phyloP scores from a whole-genome alignment of 441 rosid genomes.

The Eruca vesicaria region DNA sequence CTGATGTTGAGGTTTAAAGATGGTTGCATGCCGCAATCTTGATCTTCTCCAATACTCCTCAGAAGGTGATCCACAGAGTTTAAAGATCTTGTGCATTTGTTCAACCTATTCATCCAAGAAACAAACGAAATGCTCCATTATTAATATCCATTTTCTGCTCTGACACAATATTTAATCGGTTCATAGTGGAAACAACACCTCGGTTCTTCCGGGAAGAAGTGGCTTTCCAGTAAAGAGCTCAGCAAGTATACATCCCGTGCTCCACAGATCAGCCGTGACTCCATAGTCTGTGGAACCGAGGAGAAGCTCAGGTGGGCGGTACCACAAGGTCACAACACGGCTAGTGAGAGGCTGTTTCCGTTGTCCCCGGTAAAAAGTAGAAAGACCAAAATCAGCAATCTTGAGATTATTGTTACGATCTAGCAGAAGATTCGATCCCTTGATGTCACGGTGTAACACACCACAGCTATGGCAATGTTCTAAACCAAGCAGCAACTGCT shows the following conservation, averaged over 20 bases:
- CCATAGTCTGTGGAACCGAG: constrained; percentile 89
- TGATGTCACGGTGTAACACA: constrained; percentile 64
- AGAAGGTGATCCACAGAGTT: not conserved
- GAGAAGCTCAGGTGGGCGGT: constrained; percentile 90
- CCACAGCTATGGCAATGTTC: constrained; percentile 58
- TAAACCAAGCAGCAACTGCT: constrained; percentile 50
- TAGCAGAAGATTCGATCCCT: constrained; percentile 76
- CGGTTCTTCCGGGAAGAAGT: constrained; percentile 93
- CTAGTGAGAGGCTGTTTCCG: constrained; percentile 84
- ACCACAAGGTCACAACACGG: constrained; percentile 91
- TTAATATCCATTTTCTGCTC: not conserved
- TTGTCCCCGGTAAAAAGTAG: constrained; percentile 48
- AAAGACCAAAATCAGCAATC: constrained; percentile 88
- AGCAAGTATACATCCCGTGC: constrained; percentile 88
- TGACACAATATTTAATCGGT: not conserved
- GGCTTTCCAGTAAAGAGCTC: constrained; percentile 86
- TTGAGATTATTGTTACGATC: constrained; percentile 69
- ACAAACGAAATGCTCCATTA: not conserved
- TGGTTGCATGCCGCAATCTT: not conserved
- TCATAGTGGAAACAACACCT: constrained; percentile 43
- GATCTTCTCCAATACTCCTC: constrained; percentile 1
- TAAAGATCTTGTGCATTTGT: not conserved
- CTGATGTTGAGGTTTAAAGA: not conserved
- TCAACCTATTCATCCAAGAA: not conserved
- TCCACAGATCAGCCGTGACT: constrained; percentile 83